Evolutionary conservation across 1,284 basidiomycete species (phyloP), one percentile per base, ranked within the genome.

Genomic region (Afroboletus lepidellus): DNA sequence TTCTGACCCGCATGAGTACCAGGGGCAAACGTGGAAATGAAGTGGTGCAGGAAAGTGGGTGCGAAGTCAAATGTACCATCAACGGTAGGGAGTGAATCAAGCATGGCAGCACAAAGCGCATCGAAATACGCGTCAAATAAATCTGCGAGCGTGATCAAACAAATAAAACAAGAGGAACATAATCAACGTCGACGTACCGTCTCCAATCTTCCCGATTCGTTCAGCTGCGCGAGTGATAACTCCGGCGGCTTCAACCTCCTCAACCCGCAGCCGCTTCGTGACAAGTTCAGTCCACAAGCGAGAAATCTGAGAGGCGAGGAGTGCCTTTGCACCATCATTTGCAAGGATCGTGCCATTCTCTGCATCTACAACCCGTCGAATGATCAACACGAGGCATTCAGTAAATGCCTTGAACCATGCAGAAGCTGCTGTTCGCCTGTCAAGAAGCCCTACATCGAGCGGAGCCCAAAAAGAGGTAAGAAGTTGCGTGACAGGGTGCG

Each of bases 391-490:
- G 16, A 82, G 61, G 59, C 84, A 91, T 68, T 95, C 92, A 13
- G 87, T 70, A 8, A 91, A 65, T 0, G 90, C 78, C 0, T 77
- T 75, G 6, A 91, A 66, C 71, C 90, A 92, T 0, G 89, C 84
- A 0, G 77, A 72, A 3, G 77, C 76, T 1, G 78, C 74, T 15
- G 74, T 67, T 3, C 74, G 65, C 23, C 80, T 77, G 38, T 67
- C 63, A 80, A 73, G 18, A 76, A 76, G 57, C 18, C 82, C 80
- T 13, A 81, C 81, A 45, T 87, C 82, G 0, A 90, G 69, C 0
- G 89, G 88, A 9, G 82, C 80, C 87, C 91, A 93, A 60, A 95
- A 85, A 0, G 88, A 81, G 1, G 73, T 70, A 62, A 92, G 86
- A 30, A 95, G 69, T n/a, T 77, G 74, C 0, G 65, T 61, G 1